These are phyloP conservation scores for Pichia manshurica DNA, from an alignment of 805 yeast genomes.

Conservation along the genomic window DNA sequence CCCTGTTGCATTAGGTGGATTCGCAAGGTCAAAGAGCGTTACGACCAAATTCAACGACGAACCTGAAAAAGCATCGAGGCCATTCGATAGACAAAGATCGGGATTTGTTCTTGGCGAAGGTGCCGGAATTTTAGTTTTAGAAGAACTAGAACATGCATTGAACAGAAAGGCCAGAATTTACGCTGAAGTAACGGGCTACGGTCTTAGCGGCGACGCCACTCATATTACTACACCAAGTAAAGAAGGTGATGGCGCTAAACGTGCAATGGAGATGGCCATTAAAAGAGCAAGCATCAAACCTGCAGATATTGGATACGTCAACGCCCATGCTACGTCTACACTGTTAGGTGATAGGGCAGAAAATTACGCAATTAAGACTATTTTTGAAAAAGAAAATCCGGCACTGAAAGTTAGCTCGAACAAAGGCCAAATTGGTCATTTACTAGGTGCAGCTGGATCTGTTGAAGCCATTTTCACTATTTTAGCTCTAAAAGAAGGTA, in stretches of 20 bases:
- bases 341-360: constrained; percentile 86
- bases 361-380: constrained; percentile 57
- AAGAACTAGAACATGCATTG: constrained; percentile 69
- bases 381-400: constrained; percentile 38
- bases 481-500: constrained; percentile 49
- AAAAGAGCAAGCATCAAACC: constrained; percentile 43
- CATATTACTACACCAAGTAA: constrained; percentile 90
- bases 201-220: constrained; percentile 83
- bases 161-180: constrained; percentile 60
- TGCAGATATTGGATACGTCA: constrained; percentile 61
- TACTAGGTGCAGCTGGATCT: constrained; percentile 94
- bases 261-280: constrained; percentile 79
- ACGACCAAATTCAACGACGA: constrained; percentile 55
- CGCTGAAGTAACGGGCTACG: constrained; percentile 84
- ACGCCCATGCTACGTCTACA: constrained; percentile 98
- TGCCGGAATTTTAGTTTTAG: constrained; percentile 73
- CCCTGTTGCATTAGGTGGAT: constrained; percentile 84
- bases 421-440: constrained; percentile 90
- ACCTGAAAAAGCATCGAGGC: constrained; percentile 71
- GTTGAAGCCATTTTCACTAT: constrained; percentile 83
- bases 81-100: constrained; percentile 70
- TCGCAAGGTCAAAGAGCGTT: constrained; percentile 81
- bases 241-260: constrained; percentile 76
- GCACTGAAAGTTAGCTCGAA: constrained; percentile 64
- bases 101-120: constrained; percentile 97